Percentiles rank a stretch among this genome's conserved stretches.
Evolutionary conservation across 2,329 filamentous ascomycete genomes (phyloP).

Genomic region (Phyllosticta citribraziliensis): DNA sequence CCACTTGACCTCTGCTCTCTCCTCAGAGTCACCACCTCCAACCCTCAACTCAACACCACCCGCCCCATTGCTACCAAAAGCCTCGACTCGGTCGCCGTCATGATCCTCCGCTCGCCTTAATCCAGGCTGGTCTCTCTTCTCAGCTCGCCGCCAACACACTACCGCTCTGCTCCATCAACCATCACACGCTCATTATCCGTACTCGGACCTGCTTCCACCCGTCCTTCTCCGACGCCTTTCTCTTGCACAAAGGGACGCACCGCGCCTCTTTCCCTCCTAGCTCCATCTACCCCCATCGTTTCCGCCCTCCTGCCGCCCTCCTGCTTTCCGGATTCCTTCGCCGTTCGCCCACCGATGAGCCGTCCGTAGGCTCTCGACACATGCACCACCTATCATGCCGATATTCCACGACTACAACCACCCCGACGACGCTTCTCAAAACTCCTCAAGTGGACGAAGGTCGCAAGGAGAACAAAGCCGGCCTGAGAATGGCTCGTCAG

Average conservation of each 20-base stretch:
- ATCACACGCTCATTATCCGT: not conserved
- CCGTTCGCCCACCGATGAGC: constrained; percentile 3
- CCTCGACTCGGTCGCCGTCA: not conserved
- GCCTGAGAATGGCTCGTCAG: not conserved
- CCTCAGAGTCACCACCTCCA: not conserved
- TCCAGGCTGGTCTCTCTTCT: not conserved
- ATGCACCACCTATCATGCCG: constrained; percentile 15
- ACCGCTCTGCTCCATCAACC: not conserved
- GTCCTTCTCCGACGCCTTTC: not conserved
- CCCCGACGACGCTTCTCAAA: not conserved
- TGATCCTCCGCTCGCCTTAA: not conserved
- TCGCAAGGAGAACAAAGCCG: not conserved
- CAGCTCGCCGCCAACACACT: not conserved
- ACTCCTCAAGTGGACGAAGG: not conserved
- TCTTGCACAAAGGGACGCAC: not conserved
- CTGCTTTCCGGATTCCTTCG: not conserved
- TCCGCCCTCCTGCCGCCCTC: not conserved
- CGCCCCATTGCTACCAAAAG: not conserved
- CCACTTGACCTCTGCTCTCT: not conserved
- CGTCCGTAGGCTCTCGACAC: not conserved
- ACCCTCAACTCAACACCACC: not conserved
- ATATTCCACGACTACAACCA: constrained; percentile 23
- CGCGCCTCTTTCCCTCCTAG: not conserved
- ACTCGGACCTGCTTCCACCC: not conserved
- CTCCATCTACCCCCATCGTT: not conserved